phyloP scores from a whole-genome alignment of 306 rosid genomes.

The Cucurbita pepo region DNA sequence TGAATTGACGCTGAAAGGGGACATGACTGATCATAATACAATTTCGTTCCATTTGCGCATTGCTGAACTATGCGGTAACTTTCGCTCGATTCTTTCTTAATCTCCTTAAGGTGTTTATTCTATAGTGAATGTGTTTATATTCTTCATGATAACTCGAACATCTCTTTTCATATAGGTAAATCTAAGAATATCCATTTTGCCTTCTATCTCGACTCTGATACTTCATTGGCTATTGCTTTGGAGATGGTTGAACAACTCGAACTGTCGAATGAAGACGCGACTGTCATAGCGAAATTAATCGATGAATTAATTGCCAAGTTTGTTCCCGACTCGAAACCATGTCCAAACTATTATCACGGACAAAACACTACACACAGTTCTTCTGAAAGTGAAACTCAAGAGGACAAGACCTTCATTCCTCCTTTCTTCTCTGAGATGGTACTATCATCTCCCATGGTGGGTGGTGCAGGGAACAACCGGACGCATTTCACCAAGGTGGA shows the following conservation, averaged over 20 bases:
- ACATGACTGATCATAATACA: constrained; percentile 31
- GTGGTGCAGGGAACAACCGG: background rate
- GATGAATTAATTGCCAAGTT: constrained; percentile 38
- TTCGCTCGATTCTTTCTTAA: background rate
- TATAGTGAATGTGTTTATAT: background rate
- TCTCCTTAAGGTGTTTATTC: background rate
- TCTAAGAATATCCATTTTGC: constrained; percentile 65
- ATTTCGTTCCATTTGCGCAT: constrained; percentile 41
- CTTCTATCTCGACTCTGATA: constrained; percentile 58
- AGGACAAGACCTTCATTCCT: constrained; percentile 7
- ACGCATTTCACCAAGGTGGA: constrained; percentile 13
- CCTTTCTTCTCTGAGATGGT: constrained; percentile 3
- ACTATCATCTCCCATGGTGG: constrained; percentile 1
- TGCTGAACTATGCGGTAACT: constrained; percentile 35
- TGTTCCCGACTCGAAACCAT: constrained; percentile 39
- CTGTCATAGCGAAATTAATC: constrained; percentile 51
- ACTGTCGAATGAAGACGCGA: constrained; percentile 38
- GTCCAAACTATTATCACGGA: constrained; percentile 1
- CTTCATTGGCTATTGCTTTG: constrained; percentile 57
- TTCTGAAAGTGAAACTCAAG: constrained; percentile 6
- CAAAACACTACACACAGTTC: background rate
- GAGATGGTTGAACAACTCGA: constrained; percentile 89
- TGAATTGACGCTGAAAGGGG: constrained; percentile 50
- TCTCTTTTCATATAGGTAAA: constrained; percentile 34
- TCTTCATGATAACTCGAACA: background rate